These are phyloP conservation scores for Collybia nuda DNA, from an alignment of 768 basidiomycete genomes.

Conservation along the genomic window DNA sequence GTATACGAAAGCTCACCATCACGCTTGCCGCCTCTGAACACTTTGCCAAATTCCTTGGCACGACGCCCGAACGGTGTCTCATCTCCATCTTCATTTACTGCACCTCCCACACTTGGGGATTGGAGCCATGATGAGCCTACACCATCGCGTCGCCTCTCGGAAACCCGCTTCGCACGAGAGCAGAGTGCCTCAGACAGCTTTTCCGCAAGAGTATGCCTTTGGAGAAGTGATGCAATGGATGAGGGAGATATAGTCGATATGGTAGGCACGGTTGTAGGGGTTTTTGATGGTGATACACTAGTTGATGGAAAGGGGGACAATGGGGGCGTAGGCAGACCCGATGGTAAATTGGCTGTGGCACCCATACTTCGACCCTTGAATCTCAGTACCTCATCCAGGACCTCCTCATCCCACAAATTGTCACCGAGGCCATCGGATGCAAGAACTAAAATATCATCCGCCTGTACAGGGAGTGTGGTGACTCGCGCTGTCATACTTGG, in stretches of 20 bases:
- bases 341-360: too few relatives aligned
- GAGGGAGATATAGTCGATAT: background rate
- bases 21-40: slow-evolving; percentile 79
- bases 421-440: slow-evolving; percentile 82
- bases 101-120: background rate
- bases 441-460: slow-evolving; percentile 77
- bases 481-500: slow-evolving; percentile 60
- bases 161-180: slow-evolving; percentile 70
- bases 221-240: slow-evolving; percentile 26
- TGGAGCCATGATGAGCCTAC: background rate
- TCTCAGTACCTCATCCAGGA: slow-evolving; percentile 75
- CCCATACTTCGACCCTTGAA: slow-evolving; percentile 32
- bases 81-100: slow-evolving; percentile 14
- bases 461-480: slow-evolving; percentile 65
- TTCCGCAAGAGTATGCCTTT: slow-evolving; percentile 56
- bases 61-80: slow-evolving; percentile 87
- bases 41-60: slow-evolving; percentile 70
- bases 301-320: too few relatives aligned
- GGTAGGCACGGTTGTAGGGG: background rate
- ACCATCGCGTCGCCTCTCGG: slow-evolving; percentile 40
- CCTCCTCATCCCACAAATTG: slow-evolving; percentile 87
- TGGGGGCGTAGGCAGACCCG: too few relatives aligned
- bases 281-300: background rate
- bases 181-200: slow-evolving; percentile 82
- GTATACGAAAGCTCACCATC: slow-evolving; percentile 56